Base-by-base conservation (phyloP, 805 yeast genomes). In the Starmerella khaoyaiensis region DNA sequence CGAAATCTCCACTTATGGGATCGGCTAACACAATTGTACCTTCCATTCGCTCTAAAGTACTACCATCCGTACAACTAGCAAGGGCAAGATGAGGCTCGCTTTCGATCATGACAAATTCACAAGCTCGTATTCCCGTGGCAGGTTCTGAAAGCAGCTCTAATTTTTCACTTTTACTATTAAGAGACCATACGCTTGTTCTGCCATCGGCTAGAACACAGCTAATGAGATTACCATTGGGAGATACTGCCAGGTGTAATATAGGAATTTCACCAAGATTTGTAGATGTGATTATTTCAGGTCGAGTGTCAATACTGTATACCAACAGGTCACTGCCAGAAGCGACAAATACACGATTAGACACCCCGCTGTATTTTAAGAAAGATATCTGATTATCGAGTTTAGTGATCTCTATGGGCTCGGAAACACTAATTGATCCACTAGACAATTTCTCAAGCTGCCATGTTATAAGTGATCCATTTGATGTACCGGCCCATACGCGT, bases 1-100 rank as follows among this genome's bases (percentile, higher is more conserved):
- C 39, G 15, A 37, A 31, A 40, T 42, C 43, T 23, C 49, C 49
- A n/a, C 40, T 44, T 16, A 40, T 17, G n/a, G 48, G 46, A 34
- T 47, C 50, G 19, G 37, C 45, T 14, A 47, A 28, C 35, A 39
- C 26, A 29, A 44, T 31, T 22, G 29, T 36, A 21, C 42, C 41
- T 30, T 44, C 42, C 11, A 28, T 4, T n/a, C 23, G 18, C 14
- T 30, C 37, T 6, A 39, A 31, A 16, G 31, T 35, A n/a, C 21
- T 4, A 21, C 33, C 14, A 29, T 41, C 45, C 12, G 41, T 29
- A 15, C 14, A 5, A 9, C 38, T 33, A 11, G 48, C 46, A 2
- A 44, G 30, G 28, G 41, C 41, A 17, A 43, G 39, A n/a, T 32
- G 39, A 12, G 39, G 17, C 24, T 41, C 39, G 21, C 28, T 42